Conservation (phyloP, 306 rosid species). For the Ochetophila trinervis region DNA sequence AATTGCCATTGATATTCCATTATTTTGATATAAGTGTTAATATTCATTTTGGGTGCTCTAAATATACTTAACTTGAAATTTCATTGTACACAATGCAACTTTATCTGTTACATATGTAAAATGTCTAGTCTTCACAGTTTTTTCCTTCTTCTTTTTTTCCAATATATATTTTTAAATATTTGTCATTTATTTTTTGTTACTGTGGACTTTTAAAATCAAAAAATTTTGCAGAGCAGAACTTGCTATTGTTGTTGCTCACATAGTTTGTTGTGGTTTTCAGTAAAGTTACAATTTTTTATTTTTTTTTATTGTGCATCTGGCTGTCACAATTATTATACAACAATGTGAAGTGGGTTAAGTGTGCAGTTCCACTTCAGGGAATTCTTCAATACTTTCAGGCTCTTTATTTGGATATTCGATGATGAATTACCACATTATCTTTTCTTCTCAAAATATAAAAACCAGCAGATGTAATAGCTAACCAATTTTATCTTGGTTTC, state of each 20-base stretch:
- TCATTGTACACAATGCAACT: not conserved
- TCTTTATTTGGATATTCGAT: not conserved
- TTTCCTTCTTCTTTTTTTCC: too few species aligned
- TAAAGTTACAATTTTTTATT: too few species aligned
- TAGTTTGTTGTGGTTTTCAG: too few species aligned
- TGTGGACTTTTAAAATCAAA: too few species aligned
- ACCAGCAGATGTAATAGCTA: not conserved
- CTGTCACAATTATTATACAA: not conserved
- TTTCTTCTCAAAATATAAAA: not conserved
- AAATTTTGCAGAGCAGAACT: too few species aligned
- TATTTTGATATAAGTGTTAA: too few species aligned
- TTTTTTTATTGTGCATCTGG: too few species aligned
- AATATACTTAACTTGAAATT: not conserved
- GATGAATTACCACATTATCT: not conserved
- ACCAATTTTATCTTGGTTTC: constrained; percentile 26
- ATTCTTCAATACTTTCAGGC: not conserved
- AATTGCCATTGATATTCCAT: not conserved
- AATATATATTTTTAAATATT: too few species aligned
- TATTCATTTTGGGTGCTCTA: not conserved
- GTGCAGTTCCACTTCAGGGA: not conserved
- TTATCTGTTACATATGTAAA: not conserved
- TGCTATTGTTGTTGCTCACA: too few species aligned
- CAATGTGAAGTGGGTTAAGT: constrained; percentile 1
- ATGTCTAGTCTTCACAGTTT: too few species aligned
- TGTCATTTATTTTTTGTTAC: too few species aligned